Evolutionary conservation across 164 flowering plant species (phyloP), one percentile per base, ranked within the genome.

Genomic region (Houttuynia cordata): DNA sequence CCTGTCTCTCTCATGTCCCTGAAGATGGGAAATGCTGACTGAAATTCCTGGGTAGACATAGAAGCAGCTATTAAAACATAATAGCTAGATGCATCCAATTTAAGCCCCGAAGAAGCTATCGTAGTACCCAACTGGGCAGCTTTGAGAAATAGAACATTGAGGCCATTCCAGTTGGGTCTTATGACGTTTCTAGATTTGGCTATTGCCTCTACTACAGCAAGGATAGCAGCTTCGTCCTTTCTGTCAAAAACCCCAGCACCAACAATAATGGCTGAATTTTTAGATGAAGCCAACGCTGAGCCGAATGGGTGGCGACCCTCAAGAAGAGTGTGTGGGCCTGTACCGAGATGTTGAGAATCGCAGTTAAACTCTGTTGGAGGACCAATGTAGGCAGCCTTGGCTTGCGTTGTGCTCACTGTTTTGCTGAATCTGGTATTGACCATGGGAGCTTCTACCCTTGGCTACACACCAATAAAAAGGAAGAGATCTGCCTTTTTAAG

Each of bases 371-470:
- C n/a, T n/a, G n/a, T n/a, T n/a, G n/a, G n/a, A n/a, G n/a, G n/a
- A n/a, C n/a, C n/a, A n/a, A 94, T 75, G 62, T 94, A 91, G 39
- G 84, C 99, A 56, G 91, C 97, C 78, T 83, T 88, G 7, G 99
- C 99, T 19, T 81, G 78, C 21, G 76, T 78, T 64, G 91, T 85
- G 23, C 79, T 70, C 1, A 91, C 96, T 9, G 95, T 79, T 75
- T 94, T 94, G 56, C 81, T 81, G 61, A 94, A 91, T 74, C 99
- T 80, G 41, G 99, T 97, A 79, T 94, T 94, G 61, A 94, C 89
- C 93, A 94, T 89, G n/a, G 99, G 81, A 79, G 97, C 99, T 82
- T 94, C 99, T 2, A 91, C 85, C 68, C 96, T 87, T 58, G 99
- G 99, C 99, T 94, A 85, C 54, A 96, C 83, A 60, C 99, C 97